phyloP scores from a whole-genome alignment of 352 stramenopile genomes.

The Globisporangium apiculatum region DNA sequence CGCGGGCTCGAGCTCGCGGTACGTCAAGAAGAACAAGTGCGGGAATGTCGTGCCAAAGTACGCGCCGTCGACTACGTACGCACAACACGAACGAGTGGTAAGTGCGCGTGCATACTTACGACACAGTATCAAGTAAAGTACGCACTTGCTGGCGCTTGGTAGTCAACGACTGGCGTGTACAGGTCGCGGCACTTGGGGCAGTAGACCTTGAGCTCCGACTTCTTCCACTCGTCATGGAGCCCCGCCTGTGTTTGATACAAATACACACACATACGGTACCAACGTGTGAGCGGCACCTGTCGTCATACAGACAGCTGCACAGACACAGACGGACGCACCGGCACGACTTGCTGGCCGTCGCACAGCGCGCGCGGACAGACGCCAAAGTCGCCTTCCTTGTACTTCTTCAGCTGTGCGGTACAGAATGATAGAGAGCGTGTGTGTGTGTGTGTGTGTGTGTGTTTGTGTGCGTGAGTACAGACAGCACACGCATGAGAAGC shows the following conservation, averaged over 20 bases:
- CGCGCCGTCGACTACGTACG: constrained; percentile 85
- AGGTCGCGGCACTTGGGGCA: constrained; percentile 86
- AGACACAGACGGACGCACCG: constrained; percentile 20
- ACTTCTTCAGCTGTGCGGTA: constrained; percentile 73
- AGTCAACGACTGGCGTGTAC: constrained; percentile 81
- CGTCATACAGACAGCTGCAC: no score
- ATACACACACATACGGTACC: neutral
- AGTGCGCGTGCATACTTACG: no score
- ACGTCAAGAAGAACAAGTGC: constrained; percentile 98
- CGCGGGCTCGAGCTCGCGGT: constrained; percentile 87
- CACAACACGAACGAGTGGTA: no score
- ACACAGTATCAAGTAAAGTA: constrained; percentile 4
- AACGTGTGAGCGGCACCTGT: neutral
- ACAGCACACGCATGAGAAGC: no score
- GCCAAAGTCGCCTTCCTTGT: constrained; percentile 84
- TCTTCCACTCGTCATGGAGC: constrained; percentile 85
- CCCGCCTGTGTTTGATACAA: constrained; percentile 33
- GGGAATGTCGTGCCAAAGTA: constrained; percentile 99
- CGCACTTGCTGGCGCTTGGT: constrained; percentile 78
- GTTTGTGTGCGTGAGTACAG: neutral
- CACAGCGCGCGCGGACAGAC: constrained; percentile 81
- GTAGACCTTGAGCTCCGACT: constrained; percentile 89
- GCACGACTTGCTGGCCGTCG: constrained; percentile 76
- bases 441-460: neutral
- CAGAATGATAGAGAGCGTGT: constrained; percentile 2